These are phyloP conservation scores for Cyberlindnera xishuangbannaensis DNA, from an alignment of 805 yeast species.

Conservation along the genomic window DNA sequence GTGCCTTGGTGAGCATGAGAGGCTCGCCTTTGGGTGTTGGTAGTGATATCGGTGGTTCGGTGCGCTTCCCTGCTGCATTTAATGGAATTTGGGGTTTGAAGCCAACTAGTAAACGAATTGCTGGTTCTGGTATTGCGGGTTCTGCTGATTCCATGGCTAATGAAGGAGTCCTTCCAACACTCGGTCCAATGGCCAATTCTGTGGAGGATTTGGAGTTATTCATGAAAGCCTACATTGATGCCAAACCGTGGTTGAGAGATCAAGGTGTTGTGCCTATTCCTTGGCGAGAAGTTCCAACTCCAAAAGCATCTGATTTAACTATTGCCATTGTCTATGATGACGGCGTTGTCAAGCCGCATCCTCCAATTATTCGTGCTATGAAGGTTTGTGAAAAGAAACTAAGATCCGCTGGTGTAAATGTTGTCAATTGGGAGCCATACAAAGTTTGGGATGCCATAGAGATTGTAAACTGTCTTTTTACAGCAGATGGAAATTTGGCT, in stretches of 20 bases:
- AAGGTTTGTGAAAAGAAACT: constrained; percentile 48
- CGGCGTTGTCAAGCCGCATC: constrained; percentile 59
- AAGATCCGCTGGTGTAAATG: constrained; percentile 50
- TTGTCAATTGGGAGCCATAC: constrained; percentile 53
- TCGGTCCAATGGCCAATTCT: constrained; percentile 63
- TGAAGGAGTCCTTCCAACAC: constrained; percentile 57
- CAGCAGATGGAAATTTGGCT: constrained; percentile 61
- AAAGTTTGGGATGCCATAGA: constrained; percentile 52
- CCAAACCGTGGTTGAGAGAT: constrained; percentile 46
- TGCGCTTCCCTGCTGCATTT: constrained; percentile 62
- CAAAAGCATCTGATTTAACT: constrained; percentile 38
- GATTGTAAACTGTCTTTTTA: constrained; percentile 48
- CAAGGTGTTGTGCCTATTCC: constrained; percentile 31
- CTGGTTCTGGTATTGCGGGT: constrained; percentile 26
- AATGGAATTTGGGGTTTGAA: constrained; percentile 54
- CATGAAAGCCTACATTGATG: constrained; percentile 44
- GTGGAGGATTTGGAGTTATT: constrained; percentile 60
- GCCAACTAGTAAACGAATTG: constrained; percentile 51
- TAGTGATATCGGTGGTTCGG: constrained; percentile 67
- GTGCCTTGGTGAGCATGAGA: constrained; percentile 50
- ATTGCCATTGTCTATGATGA: constrained; percentile 60
- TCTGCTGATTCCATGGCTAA: constrained; percentile 21
- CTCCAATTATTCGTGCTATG: constrained; percentile 57
- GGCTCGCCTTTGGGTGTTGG: constrained; percentile 61
- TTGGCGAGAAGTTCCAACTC: constrained; percentile 31